These are phyloP conservation scores for Fusarium compactum DNA, from an alignment of 2,329 filamentous ascomycete genomes.

Conservation along the genomic window DNA sequence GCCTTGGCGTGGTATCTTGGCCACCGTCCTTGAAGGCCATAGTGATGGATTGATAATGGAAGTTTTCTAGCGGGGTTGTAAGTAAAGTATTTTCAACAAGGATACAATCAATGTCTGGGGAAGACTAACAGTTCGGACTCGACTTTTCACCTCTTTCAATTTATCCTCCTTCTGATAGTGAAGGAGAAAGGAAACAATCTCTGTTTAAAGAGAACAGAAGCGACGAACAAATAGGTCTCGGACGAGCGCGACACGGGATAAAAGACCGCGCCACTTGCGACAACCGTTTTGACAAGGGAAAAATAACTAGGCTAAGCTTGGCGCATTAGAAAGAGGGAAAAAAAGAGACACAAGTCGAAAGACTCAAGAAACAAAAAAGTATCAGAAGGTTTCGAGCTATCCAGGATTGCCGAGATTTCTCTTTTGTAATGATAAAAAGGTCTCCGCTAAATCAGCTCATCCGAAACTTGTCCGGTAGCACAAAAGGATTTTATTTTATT, in stretches of 20 bases:
- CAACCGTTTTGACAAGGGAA: conserved; percentile 11
- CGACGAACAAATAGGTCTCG: conserved; percentile 5
- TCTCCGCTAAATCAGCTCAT: conserved; percentile 28
- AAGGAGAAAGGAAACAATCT: neutral
- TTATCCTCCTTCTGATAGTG: neutral
- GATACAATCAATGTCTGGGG: neutral
- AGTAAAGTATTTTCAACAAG: neutral
- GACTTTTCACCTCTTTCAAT: neutral
- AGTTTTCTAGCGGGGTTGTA: conserved; percentile 2
- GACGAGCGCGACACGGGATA: conserved; percentile 1
- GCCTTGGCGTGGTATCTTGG: conserved; percentile 27
- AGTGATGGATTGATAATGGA: neutral
- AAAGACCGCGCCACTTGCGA: conserved; percentile 30
- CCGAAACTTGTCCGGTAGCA: conserved; percentile 30
- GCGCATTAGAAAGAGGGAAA: conserved; percentile 5
- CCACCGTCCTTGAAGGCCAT: conserved; percentile 29
- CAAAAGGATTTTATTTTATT: conserved; percentile 4
- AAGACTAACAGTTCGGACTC: conserved; percentile 6
- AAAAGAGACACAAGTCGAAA: neutral
- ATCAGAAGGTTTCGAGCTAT: neutral
- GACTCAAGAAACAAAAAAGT: conserved; percentile 15
- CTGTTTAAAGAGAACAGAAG: conserved; percentile 4
- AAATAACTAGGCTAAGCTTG: conserved; percentile 38
- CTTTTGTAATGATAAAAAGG: conserved; percentile 10
- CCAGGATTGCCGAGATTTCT: neutral